These are phyloP conservation scores for Nitzschia putrida DNA, from an alignment of 108 stramenopile genomes.

Conservation along the genomic window DNA sequence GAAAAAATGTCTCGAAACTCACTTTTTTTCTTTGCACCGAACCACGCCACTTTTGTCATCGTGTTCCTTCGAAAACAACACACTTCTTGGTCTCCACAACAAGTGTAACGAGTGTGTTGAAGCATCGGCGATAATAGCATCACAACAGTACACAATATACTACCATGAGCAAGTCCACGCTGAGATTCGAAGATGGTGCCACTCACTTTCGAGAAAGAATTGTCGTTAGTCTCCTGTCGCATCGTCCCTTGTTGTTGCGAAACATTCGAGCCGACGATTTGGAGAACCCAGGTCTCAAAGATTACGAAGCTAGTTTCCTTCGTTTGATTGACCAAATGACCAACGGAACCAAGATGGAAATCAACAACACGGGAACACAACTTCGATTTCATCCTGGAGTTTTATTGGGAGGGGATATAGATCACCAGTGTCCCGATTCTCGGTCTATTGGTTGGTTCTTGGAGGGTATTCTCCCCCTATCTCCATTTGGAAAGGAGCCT, in stretches of 20 bases:
- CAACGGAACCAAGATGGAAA: slow-evolving; percentile 94
- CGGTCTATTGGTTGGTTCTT: slow-evolving; percentile 95
- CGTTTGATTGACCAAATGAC: slow-evolving; percentile 92
- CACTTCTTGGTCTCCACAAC: too few relatives aligned
- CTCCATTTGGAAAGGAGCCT: slow-evolving; percentile 92
- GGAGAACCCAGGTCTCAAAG: slow-evolving; percentile 75
- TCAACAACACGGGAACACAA: slow-evolving; percentile 97
- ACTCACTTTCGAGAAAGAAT: slow-evolving; percentile 84
- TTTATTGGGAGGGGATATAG: slow-evolving; percentile 83
- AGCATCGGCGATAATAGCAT: too few relatives aligned
- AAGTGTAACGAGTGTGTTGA: too few relatives aligned
- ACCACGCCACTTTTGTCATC: too few relatives aligned
- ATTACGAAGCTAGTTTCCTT: slow-evolving; percentile 86
- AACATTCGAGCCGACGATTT: slow-evolving; percentile 85
- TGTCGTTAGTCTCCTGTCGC: slow-evolving; percentile 72
- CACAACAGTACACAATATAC: too few relatives aligned
- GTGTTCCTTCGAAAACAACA: too few relatives aligned
- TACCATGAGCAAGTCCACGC: slow-evolving; percentile 4
- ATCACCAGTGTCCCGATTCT: slow-evolving; percentile 83
- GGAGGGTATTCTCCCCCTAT: slow-evolving; percentile 94
- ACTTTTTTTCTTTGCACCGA: too few relatives aligned
- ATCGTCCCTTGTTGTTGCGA: slow-evolving; percentile 76
- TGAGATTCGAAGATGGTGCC: slow-evolving; percentile 84
- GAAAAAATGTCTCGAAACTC: too few relatives aligned
- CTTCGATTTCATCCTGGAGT: slow-evolving; percentile 92